Conservation (phyloP, 2,329 filamentous ascomycete genomes). For the Helotiales sp. region DNA sequence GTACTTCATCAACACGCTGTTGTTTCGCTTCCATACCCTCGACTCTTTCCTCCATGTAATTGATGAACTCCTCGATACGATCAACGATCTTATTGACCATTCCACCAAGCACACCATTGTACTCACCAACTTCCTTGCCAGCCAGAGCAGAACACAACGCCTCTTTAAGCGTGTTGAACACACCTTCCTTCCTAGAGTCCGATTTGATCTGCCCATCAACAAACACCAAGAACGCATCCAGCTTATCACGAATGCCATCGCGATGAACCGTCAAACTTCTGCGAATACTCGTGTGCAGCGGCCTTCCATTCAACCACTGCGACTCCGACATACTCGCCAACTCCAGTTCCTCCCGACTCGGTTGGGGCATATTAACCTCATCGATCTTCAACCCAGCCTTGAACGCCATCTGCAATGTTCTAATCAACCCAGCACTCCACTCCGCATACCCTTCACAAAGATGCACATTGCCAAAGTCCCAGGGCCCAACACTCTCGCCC, state of each 20-base stretch:
- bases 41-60: background rate
- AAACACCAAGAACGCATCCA: slow-evolving; percentile 8
- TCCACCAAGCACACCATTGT: background rate
- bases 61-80: background rate
- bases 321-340: background rate
- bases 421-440: background rate
- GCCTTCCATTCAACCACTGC: slow-evolving; percentile 10
- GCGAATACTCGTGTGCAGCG: background rate
- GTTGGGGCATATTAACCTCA: background rate
- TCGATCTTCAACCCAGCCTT: background rate
- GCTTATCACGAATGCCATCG: slow-evolving; percentile 3
- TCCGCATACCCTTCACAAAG: slow-evolving; percentile 1
- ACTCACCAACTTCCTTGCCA: background rate
- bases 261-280: background rate
- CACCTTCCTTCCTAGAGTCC: background rate
- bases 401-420: background rate
- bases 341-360: background rate
- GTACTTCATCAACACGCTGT: background rate
- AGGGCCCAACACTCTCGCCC: slow-evolving; percentile 5
- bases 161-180: background rate
- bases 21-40: background rate
- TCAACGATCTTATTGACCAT: slow-evolving; percentile 9
- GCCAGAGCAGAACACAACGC: background rate
- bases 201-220: background rate
- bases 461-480: slow-evolving; percentile 12